Evolutionary conservation across 306 rosid species (phyloP).

Genomic region (Dalbergia cultrata): DNA sequence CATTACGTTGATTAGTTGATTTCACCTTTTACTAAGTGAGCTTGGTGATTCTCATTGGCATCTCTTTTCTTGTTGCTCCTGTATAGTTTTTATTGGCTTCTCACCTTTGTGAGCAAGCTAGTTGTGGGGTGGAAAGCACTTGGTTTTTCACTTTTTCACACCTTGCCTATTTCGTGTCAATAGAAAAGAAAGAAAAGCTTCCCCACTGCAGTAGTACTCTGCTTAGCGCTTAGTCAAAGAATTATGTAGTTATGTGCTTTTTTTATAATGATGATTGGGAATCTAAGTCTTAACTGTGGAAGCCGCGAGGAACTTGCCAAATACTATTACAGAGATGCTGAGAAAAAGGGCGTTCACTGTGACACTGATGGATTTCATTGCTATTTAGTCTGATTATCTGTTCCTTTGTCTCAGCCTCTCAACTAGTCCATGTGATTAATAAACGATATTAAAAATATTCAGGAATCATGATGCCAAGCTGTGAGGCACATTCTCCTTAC

Average conservation of each 20-base stretch:
- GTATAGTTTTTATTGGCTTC: not conserved
- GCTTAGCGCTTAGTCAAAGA: not conserved
- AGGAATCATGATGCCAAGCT: conserved; percentile 57
- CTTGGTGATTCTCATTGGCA: not conserved
- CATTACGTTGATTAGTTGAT: not conserved
- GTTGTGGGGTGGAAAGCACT: not conserved
- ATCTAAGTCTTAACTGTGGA: not conserved
- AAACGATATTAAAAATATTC: conserved; percentile 29
- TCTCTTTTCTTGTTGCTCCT: not conserved
- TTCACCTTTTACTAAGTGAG: not conserved
- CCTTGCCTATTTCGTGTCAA: not conserved
- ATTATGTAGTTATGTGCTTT: not conserved
- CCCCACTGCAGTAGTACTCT: not conserved
- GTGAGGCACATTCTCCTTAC: conserved; percentile 50
- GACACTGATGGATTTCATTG: conserved; percentile 5
- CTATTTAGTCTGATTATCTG: conserved; percentile 21
- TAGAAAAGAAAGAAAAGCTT: conserved; percentile 2
- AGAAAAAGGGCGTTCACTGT: conserved; percentile 15
- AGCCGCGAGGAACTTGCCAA: conserved; percentile 27
- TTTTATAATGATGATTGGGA: conserved; percentile 13
- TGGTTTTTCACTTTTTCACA: conserved; percentile 1
- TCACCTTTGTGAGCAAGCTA: not conserved
- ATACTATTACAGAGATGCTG: not conserved
- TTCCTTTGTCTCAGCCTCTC: conserved; percentile 38
- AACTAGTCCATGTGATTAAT: conserved; percentile 49